Conservation (phyloP, 495 filamentous ascomycete genomes). For the Podospora pseudopauciseta region DNA sequence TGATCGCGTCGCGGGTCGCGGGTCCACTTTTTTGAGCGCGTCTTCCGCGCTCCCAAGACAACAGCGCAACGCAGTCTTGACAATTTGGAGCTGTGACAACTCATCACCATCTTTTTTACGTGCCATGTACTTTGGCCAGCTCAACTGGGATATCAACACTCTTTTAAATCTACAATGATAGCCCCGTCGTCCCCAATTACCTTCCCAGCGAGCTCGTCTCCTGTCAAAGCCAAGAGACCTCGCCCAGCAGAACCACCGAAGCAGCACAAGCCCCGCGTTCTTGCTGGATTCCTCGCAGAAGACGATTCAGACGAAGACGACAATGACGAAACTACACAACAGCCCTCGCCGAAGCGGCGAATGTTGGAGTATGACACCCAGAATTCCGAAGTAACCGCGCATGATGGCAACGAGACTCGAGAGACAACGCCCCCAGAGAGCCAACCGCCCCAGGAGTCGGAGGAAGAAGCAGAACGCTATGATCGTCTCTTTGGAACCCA, state of each 20-base stretch:
- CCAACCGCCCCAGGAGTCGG: conserved; percentile 18
- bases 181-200: conserved; percentile 59
- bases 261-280: conserved; percentile 28
- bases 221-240: conserved; percentile 41
- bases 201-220: conserved; percentile 55
- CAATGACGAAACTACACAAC: conserved; percentile 21
- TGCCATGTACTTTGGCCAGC: neutral
- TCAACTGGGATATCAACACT: neutral
- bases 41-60: neutral
- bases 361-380: conserved; percentile 26
- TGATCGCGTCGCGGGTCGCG: conserved; percentile 13
- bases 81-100: neutral
- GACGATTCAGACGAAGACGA: conserved; percentile 38
- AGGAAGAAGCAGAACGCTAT: conserved; percentile 29
- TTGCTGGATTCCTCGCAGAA: conserved; percentile 46
- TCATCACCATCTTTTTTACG: neutral
- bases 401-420: neutral
- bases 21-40: conserved; percentile 14
- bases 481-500: conserved; percentile 27
- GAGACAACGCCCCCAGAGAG: conserved; percentile 21
- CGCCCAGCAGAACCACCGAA: conserved; percentile 22
- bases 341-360: conserved; percentile 40
- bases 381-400: conserved; percentile 5
- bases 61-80: neutral
- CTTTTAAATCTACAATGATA: conserved; percentile 19